These are phyloP conservation scores for Polyplosphaeria fusca DNA, from an alignment of 495 filamentous ascomycete species.

Conservation along the genomic window DNA sequence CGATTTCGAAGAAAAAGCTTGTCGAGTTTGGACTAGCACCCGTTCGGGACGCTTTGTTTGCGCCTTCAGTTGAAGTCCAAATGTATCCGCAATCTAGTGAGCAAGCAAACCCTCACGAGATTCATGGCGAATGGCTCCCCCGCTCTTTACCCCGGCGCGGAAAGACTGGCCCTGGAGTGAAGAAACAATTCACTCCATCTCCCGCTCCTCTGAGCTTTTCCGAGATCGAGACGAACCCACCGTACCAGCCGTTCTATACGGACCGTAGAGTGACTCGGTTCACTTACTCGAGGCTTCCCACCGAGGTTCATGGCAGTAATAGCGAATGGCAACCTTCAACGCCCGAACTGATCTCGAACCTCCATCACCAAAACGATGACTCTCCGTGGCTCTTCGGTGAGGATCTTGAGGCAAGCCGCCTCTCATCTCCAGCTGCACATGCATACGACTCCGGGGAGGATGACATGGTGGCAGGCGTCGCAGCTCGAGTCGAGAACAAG, in stretches of 20 bases:
- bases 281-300: slow-evolving; percentile 46
- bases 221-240: slow-evolving; percentile 88
- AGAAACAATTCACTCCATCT: neutral
- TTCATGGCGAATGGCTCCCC: slow-evolving; percentile 33
- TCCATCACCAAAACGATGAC: slow-evolving; percentile 33
- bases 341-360: slow-evolving; percentile 30
- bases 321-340: slow-evolving; percentile 21
- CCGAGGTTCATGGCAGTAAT: slow-evolving; percentile 17
- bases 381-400: slow-evolving; percentile 71
- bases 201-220: slow-evolving; percentile 62
- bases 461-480: slow-evolving; percentile 41
- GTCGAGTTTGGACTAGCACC: slow-evolving; percentile 29
- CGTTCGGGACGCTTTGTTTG: slow-evolving; percentile 21
- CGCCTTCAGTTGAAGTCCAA: slow-evolving; percentile 23
- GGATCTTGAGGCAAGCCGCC: slow-evolving; percentile 60
- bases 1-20: slow-evolving; percentile 32
- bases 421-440: slow-evolving; percentile 45
- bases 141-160: slow-evolving; percentile 22
- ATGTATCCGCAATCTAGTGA: slow-evolving; percentile 16
- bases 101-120: slow-evolving; percentile 5
- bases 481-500: slow-evolving; percentile 40
- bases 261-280: slow-evolving; percentile 73
- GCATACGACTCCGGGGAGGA: slow-evolving; percentile 53
- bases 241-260: slow-evolving; percentile 88
- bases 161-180: neutral